A percentile compares a stretch with the other conserved stretches of the same genome.
These are phyloP conservation scores for Gracilaria vermiculophylla DNA, from an alignment of 23 red algal species.

Conservation along the genomic window DNA sequence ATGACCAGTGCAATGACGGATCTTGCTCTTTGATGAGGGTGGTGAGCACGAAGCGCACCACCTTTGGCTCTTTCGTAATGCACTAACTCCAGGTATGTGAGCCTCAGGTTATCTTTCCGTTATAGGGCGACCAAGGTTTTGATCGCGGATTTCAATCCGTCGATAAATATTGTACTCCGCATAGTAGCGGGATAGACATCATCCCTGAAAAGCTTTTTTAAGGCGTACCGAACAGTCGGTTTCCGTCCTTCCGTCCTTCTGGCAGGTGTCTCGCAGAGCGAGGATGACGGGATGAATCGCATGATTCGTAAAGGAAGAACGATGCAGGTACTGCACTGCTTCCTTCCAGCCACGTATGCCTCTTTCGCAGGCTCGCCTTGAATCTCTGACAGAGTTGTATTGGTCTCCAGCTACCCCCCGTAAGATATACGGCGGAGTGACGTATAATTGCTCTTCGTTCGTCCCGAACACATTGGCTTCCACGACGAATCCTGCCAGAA, in stretches of 20 bases:
- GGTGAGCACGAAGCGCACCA: background rate
- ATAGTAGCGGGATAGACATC: background rate
- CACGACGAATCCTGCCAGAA: conserved; percentile 2
- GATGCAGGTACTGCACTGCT: conserved; percentile 6
- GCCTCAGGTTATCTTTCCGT: background rate
- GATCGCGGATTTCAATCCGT: background rate
- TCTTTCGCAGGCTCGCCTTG: background rate
- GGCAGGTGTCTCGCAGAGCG: background rate
- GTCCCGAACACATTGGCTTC: background rate
- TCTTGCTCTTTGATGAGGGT: too few relatives aligned
- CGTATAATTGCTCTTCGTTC: background rate
- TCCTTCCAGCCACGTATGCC: conserved; percentile 14
- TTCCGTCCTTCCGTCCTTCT: background rate
- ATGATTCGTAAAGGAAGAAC: background rate
- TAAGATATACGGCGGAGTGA: background rate
- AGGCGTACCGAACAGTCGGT: background rate
- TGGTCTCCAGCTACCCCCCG: background rate
- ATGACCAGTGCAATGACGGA: too few relatives aligned
- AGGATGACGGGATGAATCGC: background rate
- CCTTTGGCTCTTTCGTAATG: background rate
- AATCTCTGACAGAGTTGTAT: background rate
- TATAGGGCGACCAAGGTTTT: background rate
- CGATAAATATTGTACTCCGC: background rate
- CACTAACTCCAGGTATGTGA: background rate
- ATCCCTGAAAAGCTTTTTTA: conserved; percentile 3